Conservation (phyloP, 768 basidiomycete species). For the Amanita phalloides region DNA sequence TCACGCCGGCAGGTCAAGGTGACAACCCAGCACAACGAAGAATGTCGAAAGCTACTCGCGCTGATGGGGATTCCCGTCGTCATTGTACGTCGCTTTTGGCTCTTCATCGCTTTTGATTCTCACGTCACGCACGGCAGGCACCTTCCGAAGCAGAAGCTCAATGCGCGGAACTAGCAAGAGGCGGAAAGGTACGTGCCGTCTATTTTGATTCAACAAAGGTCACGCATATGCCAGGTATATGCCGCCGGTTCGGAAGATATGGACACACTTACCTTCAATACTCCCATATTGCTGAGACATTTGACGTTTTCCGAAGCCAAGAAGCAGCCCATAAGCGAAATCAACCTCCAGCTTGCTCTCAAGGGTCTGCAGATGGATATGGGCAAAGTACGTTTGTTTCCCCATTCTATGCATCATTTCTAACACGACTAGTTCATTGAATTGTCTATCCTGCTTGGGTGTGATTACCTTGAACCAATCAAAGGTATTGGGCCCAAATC, state of each 20-base stretch:
- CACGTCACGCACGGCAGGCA: conserved; percentile 41
- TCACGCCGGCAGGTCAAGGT: conserved; percentile 89
- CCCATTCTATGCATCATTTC: not conserved
- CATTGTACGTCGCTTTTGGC: conserved; percentile 41
- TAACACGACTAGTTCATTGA: conserved; percentile 72
- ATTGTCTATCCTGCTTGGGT: conserved; percentile 91
- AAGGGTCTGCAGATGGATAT: conserved; percentile 89
- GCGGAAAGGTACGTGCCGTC: conserved; percentile 57
- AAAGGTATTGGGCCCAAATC: conserved; percentile 94
- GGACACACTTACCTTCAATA: conserved; percentile 95
- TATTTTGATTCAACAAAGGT: not conserved
- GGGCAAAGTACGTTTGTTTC: conserved; percentile 50
- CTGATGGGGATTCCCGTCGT: conserved; percentile 98
- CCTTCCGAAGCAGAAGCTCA: conserved; percentile 99
- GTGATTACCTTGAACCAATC: conserved; percentile 98
- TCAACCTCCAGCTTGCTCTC: conserved; percentile 70
- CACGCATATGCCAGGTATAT: conserved; percentile 52
- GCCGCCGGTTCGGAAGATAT: conserved; percentile 99
- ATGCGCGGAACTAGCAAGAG: conserved; percentile 95
- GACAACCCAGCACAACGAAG: conserved; percentile 92
- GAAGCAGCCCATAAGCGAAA: conserved; percentile 92
- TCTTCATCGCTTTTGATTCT: not conserved
- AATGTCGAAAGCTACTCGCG: conserved; percentile 75
- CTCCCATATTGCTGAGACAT: conserved; percentile 89
- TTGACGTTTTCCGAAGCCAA: conserved; percentile 97